phyloP scores from a whole-genome alignment of 176 grass and related monocot species.

The Oryza punctata region DNA sequence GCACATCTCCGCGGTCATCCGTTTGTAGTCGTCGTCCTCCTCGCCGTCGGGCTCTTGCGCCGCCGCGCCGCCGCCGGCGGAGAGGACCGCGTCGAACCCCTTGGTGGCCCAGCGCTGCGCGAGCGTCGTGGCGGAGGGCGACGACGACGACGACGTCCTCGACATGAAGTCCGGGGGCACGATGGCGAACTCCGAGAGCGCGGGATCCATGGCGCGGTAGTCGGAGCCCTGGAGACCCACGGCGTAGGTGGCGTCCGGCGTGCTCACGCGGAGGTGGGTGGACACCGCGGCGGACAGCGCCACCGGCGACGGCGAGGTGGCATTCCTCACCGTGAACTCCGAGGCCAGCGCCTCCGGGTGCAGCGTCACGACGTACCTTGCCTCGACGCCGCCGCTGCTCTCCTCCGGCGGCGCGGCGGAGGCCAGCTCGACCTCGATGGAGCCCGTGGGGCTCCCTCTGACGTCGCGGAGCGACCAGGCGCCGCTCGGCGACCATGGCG shows the following conservation, averaged over 20 bases:
- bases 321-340: slow-evolving; percentile 54
- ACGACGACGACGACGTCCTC: not conserved
- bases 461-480: slow-evolving; percentile 66
- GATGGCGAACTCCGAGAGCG: slow-evolving; percentile 63
- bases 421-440: slow-evolving; percentile 69
- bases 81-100: slow-evolving; percentile 49
- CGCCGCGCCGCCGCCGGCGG: not conserved
- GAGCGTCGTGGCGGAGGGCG: no score
- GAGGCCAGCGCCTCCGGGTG: slow-evolving; percentile 45
- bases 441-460: slow-evolving; percentile 48
- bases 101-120: slow-evolving; percentile 25
- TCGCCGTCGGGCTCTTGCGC: slow-evolving; percentile 55
- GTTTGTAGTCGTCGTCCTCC: slow-evolving; percentile 72
- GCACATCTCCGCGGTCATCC: slow-evolving; percentile 60
- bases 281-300: slow-evolving; percentile 56
- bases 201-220: slow-evolving; percentile 55
- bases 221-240: slow-evolving; percentile 63
- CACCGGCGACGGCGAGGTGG: slow-evolving; percentile 33
- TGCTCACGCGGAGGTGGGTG: slow-evolving; percentile 86
- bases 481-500: slow-evolving; percentile 43
- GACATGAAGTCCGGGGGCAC: slow-evolving; percentile 46
- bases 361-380: slow-evolving; percentile 60
- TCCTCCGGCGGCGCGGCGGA: slow-evolving; percentile 39
- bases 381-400: slow-evolving; percentile 27
- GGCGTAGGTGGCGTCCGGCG: slow-evolving; percentile 73